Base-by-base conservation (phyloP, 164 flowering plant species). In the Berberis vulgaris region DNA sequence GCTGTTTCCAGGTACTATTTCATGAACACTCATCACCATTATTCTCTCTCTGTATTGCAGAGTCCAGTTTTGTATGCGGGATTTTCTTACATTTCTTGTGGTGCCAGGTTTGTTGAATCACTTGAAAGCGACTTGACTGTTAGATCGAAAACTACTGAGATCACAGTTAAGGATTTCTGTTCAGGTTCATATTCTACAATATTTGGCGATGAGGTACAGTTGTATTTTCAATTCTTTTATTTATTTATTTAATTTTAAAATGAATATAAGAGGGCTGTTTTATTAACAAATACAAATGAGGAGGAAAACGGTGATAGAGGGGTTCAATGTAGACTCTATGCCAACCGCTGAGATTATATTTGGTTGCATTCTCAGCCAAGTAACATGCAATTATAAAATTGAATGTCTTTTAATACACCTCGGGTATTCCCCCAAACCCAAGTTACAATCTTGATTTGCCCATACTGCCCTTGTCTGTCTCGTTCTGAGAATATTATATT, bases 171-270 rank as follows among this genome's bases (percentile, higher is more conserved):
- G 47, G 97, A 94, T 81, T 91, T 94, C 73, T 81, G 89, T 75
- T 85, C 86, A 38, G 96, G 88, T 65, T 94, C 97, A 69, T 94
- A 94, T 78, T 88, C 84, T 13, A 94, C 96, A 42, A 81, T 94
- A 57, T 86, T 91, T 65, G 80, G 79, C 59, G 80, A 77, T 3
- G 97, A 89, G 97, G 97, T 94, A 80, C 69, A 58, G 13, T 62
- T 57, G 9, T 52, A n/a, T 45, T 47, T 4, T 49, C 5, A n/a
- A 7, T 63, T 39, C 43, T 26, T 3, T 8, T 2, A 9, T 12
- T 11, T 49, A 40, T 43, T 42, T 56, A 40, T 8, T 38, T 40
- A 4, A 41, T 58, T 58, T 56, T 40, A 0, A 3, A 8, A 3
- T 6, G 10, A 12, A 3, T 10, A 6, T 52, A 11, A 52, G 13